phyloP scores from a whole-genome alignment of 1,284 basidiomycete species.

The Naganishia liquefaciens region DNA sequence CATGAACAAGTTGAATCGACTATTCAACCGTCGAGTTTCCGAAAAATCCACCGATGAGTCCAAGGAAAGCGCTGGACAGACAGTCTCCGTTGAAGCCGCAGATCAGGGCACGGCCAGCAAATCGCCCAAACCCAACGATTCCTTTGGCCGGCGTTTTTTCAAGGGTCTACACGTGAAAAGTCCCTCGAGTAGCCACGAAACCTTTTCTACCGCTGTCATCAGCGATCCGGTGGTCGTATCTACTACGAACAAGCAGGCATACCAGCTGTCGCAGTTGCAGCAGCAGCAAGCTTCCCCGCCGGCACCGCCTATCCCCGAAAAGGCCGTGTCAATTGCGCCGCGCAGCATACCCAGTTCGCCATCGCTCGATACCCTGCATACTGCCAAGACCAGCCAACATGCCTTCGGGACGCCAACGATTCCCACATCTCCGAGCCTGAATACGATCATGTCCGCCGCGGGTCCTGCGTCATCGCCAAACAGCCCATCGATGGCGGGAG shows the following conservation, averaged over 20 bases:
- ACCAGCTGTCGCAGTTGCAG: constrained; percentile 17
- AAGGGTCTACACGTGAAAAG: constrained; percentile 25
- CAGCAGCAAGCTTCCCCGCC: constrained; percentile 23
- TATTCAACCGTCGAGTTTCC: constrained; percentile 36
- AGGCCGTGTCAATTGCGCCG: neutral
- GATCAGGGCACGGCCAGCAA: constrained; percentile 1
- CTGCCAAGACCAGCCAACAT: neutral
- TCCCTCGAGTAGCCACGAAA: constrained; percentile 3
- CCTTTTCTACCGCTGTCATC: constrained; percentile 1
- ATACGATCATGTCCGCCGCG: constrained; percentile 9
- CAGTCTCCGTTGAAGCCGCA: neutral
- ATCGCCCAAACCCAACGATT: constrained; percentile 18
- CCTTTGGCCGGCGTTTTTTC: constrained; percentile 31
- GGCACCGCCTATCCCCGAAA: neutral
- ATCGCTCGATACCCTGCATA: constrained; percentile 19
- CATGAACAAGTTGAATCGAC: constrained; percentile 37
- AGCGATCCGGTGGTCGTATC: constrained; percentile 18
- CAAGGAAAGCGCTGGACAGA: neutral
- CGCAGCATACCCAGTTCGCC: constrained; percentile 10
- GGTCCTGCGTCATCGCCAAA: constrained; percentile 8
- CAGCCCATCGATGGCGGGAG: neutral
- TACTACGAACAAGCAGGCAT: constrained; percentile 20
- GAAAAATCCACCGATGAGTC: constrained; percentile 13
- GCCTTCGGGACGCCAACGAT: constrained; percentile 10
- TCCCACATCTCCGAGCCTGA: constrained; percentile 12